Evolutionary conservation across 306 rosid species (phyloP).

Genomic region (Cicer arietinum): DNA sequence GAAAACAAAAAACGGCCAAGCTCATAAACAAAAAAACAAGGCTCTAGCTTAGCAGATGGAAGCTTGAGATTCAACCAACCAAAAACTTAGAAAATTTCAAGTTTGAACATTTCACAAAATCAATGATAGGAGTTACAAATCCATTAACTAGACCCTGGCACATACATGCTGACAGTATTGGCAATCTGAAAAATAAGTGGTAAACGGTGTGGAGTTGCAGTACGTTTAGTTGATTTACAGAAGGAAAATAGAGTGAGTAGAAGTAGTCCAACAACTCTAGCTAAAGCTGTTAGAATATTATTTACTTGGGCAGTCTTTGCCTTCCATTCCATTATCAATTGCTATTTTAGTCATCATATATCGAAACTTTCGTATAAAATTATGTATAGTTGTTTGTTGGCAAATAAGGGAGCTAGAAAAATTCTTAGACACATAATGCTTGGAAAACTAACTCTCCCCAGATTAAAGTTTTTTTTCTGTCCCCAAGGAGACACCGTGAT

Average conservation of each 20-base stretch:
- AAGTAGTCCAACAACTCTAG: not conserved
- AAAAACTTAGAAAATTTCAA: too few relatives aligned
- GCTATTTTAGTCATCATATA: not conserved
- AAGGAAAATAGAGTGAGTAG: too few relatives aligned
- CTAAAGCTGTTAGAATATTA: not conserved
- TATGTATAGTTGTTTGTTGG: not conserved
- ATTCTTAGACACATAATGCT: not conserved
- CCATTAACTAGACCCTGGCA: too few relatives aligned
- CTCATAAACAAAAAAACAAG: not conserved
- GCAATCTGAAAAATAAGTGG: too few relatives aligned
- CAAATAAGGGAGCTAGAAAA: not conserved
- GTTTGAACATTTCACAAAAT: too few relatives aligned
- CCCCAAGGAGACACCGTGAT: conserved; percentile 17
- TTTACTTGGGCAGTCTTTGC: not conserved
- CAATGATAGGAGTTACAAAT: too few relatives aligned
- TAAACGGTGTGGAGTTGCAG: too few relatives aligned
- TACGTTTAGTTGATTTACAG: too few relatives aligned
- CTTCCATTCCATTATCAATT: not conserved
- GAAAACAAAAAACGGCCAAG: not conserved
- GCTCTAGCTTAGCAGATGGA: not conserved
- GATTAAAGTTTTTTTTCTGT: conserved; percentile 9
- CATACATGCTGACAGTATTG: too few relatives aligned
- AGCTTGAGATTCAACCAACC: too few relatives aligned
- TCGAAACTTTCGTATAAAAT: not conserved
- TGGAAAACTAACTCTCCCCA: not conserved